A percentile compares a stretch with the other conserved stretches of the same genome.
These are phyloP conservation scores for Tirmania nivea DNA, from an alignment of 495 filamentous ascomycete species.

Conservation along the genomic window DNA sequence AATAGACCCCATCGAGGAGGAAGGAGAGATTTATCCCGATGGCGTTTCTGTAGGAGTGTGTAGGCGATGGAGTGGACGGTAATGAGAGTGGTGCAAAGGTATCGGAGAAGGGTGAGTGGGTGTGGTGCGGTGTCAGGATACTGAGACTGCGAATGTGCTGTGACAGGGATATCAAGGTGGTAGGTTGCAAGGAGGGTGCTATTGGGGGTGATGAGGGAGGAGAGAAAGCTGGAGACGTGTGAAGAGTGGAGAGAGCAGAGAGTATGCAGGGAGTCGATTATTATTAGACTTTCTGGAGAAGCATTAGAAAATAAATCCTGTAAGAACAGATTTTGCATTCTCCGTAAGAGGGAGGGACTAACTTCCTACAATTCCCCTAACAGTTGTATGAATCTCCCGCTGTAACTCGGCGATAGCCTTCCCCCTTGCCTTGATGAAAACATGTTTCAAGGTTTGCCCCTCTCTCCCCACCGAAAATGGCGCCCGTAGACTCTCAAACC, in stretches of 20 bases:
- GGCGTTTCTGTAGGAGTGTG: slow-evolving; percentile 40
- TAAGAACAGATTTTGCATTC: background rate
- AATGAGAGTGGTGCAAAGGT: slow-evolving; percentile 46
- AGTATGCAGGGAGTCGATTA: slow-evolving; percentile 41
- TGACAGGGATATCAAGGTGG: slow-evolving; percentile 40
- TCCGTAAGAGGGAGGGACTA: slow-evolving; percentile 17
- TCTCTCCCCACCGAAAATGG: slow-evolving; percentile 29
- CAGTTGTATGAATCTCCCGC: slow-evolving; percentile 36
- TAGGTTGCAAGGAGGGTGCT: slow-evolving; percentile 40
- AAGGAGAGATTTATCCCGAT: slow-evolving; percentile 43
- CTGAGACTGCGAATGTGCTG: slow-evolving; percentile 9
- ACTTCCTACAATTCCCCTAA: slow-evolving; percentile 14
- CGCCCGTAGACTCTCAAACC: slow-evolving; percentile 36
- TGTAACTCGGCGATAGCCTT: slow-evolving; percentile 32
- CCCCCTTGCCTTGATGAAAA: slow-evolving; percentile 38
- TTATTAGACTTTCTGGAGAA: slow-evolving; percentile 31
- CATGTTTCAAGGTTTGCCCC: slow-evolving; percentile 27
- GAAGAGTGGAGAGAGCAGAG: slow-evolving; percentile 22
- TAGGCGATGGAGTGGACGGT: slow-evolving; percentile 42
- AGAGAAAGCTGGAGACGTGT: slow-evolving; percentile 32
- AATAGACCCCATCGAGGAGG: slow-evolving; percentile 56
- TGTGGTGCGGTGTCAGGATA: slow-evolving; percentile 39
- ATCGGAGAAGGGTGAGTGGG: slow-evolving; percentile 37
- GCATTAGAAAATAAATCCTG: background rate
- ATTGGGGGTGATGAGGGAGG: slow-evolving; percentile 30